Base-by-base conservation (phyloP, 768 basidiomycete genomes). In the Lentinula sp. region DNA sequence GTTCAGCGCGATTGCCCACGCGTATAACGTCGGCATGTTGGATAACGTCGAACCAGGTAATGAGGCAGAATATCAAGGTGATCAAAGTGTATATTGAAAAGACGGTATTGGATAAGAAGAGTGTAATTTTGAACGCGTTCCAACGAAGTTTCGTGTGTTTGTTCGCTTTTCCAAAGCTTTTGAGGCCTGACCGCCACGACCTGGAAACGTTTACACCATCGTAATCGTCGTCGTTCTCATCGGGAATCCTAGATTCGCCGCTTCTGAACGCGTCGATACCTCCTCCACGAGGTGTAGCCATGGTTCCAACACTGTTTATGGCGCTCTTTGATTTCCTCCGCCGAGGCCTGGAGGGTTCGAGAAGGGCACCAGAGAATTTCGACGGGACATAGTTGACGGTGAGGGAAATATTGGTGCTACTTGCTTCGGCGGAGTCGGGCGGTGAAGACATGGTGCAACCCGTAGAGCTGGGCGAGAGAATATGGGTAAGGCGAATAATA, bases 61-160 rank as follows among this genome's bases (percentile, higher is more conserved):
- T 74, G 33, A 93, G 82, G 63, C 83, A 81, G 63, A 86, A 79
- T 53, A 91, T 78, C 54, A 90, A 78, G n/a, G 81, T 80, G 3
- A 79, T 73, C 51, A 91, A 70, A 20, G 86, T 81, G 69, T 88
- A 91, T 3, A 72, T 64, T 15, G 85, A 76, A 58, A 91, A 77
- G 74, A 86, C 37, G 35, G 77, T 66, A 68, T 92, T 93, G 53
- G 87, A 76, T 49, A 83, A 46, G 70, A 93, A 87, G 3, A 94
- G 71, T 8, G 80, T 74, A 89, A 90, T 92, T 71, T 95, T 94
- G 81, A 93, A 94, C 63, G 77, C 81, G 69, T 85, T 93, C 92
- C 92, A 95, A 13, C 85, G 76, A 60, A 89, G 73, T 63, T 74
- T 73, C 53, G 53, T 60, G 42, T 71, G 72, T 66, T 79, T 71